Evolutionary conservation across 2,329 filamentous ascomycete species (phyloP), one percentile per base, ranked within the genome.

Genomic region (Xylariaceae sp.): DNA sequence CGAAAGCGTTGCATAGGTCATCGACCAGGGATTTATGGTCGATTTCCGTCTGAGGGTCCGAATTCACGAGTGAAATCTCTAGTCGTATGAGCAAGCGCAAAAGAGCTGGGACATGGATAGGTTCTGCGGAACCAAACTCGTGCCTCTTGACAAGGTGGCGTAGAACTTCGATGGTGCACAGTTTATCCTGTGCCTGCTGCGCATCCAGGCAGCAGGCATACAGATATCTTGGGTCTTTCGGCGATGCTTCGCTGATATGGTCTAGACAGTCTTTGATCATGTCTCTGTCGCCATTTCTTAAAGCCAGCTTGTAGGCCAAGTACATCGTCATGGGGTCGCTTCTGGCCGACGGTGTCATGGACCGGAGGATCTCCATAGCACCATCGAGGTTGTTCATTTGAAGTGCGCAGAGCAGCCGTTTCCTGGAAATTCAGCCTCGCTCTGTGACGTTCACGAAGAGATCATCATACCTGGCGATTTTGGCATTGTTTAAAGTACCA

Each of bases 131-230:
- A 29, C 50, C 58, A 32, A 67, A 63, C 16, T 75, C 63, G 38
- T 70, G 67, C 33, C 68, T 72, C 18, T 75, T 65, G 11, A 83
- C 60, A 1, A 87, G 63, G 37, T 70, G 65, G 43, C 75, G 72
- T 29, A 89, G 53, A 9, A 74, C 71, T 19, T 65, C 55, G 10
- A 80, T 60, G 2, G 79, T 73, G 42, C 80, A 75, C 0, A 63
- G 42, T 32, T 71, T 77, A 40, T 86, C 74, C 0, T 77, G 75
- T 1, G 64, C 63, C 41, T 76, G 66, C 31, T 88, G 78, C 3
- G 86, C 82, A 54, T 93, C 86, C 18, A 86, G 62, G 15, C 86
- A 75, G 47, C 88, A 94, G 1, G 86, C 83, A 43, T 89, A 87
- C 1, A 95, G 64, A 27, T 87, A 73, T 11, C 77, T 75, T 14